A percentile compares a stretch with the other conserved stretches of the same genome.
These are phyloP conservation scores for Vishniacozyma victoriae DNA, from an alignment of 768 basidiomycete genomes.

Conservation along the genomic window DNA sequence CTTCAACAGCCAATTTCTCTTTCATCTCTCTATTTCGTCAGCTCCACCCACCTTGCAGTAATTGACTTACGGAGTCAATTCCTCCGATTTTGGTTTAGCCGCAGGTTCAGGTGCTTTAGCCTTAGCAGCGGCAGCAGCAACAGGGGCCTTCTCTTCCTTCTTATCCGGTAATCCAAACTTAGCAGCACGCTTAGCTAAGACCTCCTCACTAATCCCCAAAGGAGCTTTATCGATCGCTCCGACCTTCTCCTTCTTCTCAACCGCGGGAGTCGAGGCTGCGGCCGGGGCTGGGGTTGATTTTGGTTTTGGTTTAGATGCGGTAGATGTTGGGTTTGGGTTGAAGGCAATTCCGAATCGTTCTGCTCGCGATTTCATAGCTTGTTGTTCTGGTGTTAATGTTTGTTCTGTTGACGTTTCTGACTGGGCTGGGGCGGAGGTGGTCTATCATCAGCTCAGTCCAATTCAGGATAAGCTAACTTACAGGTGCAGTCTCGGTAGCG, in stretches of 20 bases:
- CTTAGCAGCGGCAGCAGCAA: background rate
- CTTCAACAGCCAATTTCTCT: constrained; percentile 37
- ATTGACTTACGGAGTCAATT: constrained; percentile 26
- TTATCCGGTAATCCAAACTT: constrained; percentile 39
- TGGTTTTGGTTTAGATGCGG: constrained; percentile 1
- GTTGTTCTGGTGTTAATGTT: constrained; percentile 35
- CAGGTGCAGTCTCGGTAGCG: background rate
- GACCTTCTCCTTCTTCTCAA: constrained; percentile 16
- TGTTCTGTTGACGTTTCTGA: background rate
- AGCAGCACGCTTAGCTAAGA: constrained; percentile 32
- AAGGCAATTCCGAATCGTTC: constrained; percentile 43
- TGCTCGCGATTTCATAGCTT: constrained; percentile 38
- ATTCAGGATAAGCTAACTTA: background rate
- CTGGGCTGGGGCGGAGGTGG: background rate
- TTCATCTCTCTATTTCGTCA: constrained; percentile 31
- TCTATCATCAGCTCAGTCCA: background rate
- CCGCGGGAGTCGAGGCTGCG: constrained; percentile 2
- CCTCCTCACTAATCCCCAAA: constrained; percentile 32
- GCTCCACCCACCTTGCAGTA: background rate
- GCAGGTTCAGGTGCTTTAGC: background rate
- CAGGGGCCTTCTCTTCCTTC: constrained; percentile 12
- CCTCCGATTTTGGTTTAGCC: constrained; percentile 6
- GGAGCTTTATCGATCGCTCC: constrained; percentile 13
- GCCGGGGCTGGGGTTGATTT: constrained; percentile 1
- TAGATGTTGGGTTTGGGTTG: constrained; percentile 33